Percentiles rank a stretch among this genome's conserved stretches.
Conservation (phyloP, 1,284 basidiomycete genomes). For the Apiotrichum montevideense region DNA sequence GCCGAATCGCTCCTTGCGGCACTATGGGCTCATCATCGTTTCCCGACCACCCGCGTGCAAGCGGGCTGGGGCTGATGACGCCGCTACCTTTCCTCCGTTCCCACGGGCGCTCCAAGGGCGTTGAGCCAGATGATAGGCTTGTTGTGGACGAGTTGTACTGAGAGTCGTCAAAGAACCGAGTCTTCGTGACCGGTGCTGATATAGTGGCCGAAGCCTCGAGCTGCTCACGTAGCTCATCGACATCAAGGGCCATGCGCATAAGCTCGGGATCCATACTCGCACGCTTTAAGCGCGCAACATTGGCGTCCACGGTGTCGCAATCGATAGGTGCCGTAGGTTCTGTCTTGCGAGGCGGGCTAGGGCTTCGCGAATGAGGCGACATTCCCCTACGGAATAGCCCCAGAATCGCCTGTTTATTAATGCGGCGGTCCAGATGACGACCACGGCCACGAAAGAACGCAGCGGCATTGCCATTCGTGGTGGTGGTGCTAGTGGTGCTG, state of each 20-base stretch:
- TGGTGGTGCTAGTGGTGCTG: not conserved
- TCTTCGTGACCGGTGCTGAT: slow-evolving; percentile 37
- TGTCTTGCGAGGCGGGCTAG: slow-evolving; percentile 30
- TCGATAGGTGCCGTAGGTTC: slow-evolving; percentile 23
- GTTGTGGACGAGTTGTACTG: not conserved
- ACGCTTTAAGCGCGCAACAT: slow-evolving; percentile 38
- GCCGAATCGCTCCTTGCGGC: slow-evolving; percentile 4
- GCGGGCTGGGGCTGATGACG: slow-evolving; percentile 39
- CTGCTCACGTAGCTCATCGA: slow-evolving; percentile 10
- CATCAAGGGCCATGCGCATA: slow-evolving; percentile 15
- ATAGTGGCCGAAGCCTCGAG: slow-evolving; percentile 10
- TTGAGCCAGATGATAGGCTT: not conserved
- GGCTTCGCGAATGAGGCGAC: slow-evolving; percentile 41
- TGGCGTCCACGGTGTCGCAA: slow-evolving; percentile 36
- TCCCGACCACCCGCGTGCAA: slow-evolving; percentile 37
- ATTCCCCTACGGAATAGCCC: slow-evolving; percentile 37
- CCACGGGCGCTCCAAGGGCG: slow-evolving; percentile 4
- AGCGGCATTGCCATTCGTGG: not conserved
- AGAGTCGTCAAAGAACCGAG: slow-evolving; percentile 35
- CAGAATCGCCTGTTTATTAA: slow-evolving; percentile 30
- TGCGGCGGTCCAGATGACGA: slow-evolving; percentile 9
- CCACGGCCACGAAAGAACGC: slow-evolving; percentile 21
- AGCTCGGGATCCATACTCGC: slow-evolving; percentile 33
- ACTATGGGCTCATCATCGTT: slow-evolving; percentile 10
- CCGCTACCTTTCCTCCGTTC: slow-evolving; percentile 25